Evolutionary conservation across 371 early-diverging fungal species (phyloP), one percentile per base, ranked within the genome.

Genomic region (Actinomortierella wolfii): DNA sequence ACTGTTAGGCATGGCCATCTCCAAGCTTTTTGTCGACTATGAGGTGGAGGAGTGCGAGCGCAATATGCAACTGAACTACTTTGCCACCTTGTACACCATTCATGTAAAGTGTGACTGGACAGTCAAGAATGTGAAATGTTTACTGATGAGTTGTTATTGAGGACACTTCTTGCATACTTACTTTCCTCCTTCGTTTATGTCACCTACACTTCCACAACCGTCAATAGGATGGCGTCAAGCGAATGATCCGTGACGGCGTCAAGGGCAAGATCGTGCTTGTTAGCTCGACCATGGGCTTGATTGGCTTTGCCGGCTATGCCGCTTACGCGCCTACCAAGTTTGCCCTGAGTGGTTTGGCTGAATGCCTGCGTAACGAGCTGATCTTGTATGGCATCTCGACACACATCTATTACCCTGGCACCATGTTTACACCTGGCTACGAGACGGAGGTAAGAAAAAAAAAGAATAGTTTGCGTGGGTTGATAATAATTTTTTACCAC

Each of bases 291-390:
- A 75, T 90, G 21, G 90, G 91, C 20, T 62, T 94, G 52, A 58
- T 92, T 25, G 89, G 90, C 15, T 88, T 96, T 73, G 82, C 85
- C 45, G 97, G 97, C 14, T 96, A 89, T 59, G 57, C 87, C 17
- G 80, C 87, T n/a, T 97, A 97, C 73, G 60, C 90, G 2, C 93
- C 95, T 11, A 82, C 93, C 23, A 97, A 97, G 64, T 86, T 80
- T 60, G 95, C 96, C 41, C 64, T 96, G 14, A 85, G 90, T 58
- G 93, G 91, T 26, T 76, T 94, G 57, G 91, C 91, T 2, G 89
- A 92, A 57, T 74, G 82, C 0, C 77, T 94, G 18, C 83, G 92
- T 4, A 82, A 86, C 54, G 97, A 97, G 68, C 69, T 94, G 24
- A 76, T 82, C 44, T 76, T 82, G 49, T 84, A 89, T 51, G 81